Base-by-base conservation (phyloP, 75 land plant genomes). In the Pinus albicaulis region DNA sequence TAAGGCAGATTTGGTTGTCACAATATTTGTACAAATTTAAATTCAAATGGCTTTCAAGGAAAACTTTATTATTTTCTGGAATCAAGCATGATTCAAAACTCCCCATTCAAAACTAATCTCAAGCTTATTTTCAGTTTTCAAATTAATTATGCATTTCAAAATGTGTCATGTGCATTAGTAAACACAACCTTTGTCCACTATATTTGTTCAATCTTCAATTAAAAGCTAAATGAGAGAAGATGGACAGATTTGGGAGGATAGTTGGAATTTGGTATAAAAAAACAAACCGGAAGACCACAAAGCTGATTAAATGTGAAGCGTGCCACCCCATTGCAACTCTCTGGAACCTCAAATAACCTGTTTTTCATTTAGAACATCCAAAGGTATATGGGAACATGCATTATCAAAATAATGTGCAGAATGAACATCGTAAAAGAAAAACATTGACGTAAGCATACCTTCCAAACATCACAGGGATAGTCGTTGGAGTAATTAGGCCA, bases 401-500 rank as follows among this genome's bases (percentile, higher is more conserved):
- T 23, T 23, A 62, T 22, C 65, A 62, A 62, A 62, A 48, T 2
- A 48, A 2, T 48, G 53, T 48, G 53, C 53, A 48, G 12, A 48
- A 48, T 48, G 53, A 48, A 10, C 53, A 48, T 48, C 11, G 53
- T 48, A 48, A 48, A 48, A 10, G 53, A 48, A 48, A 48, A 48
- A 12, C 53, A 48, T 48, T 48, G 53, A 48, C 11, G 53, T 48
- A 48, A 61, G 72, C 38, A 16, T 76, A 93, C 99, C 99, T 92
- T 55, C 98, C 99, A 88, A 97, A 97, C 99, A 97, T 92, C 20
- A 97, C 99, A 11, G 91, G 86, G 76, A 97, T 83, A 19, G 85
- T 86, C 12, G 31, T 58, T 20, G 92, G 75, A 11, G 63, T 82
- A 62, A 91, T 85, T 11, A 61, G 79, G 34, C 88, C 93, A 57